Evolutionary conservation across 768 basidiomycete genomes (phyloP), one percentile per base, ranked within the genome.

Genomic region (Mycena galericulata): DNA sequence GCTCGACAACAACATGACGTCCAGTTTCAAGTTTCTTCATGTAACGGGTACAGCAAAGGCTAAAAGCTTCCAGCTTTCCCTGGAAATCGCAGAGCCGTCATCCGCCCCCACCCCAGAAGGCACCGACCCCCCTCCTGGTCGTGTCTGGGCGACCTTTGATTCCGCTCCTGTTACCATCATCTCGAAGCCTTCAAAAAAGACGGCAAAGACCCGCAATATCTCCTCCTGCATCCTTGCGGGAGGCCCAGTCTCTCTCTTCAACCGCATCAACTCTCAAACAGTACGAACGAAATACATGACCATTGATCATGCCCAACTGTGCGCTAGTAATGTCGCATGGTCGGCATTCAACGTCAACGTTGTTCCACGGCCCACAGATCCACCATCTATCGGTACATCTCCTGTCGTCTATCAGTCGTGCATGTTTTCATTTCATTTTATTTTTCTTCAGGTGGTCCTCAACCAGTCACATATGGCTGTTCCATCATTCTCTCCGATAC

Each of bases 211-310:
- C 74, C 92, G 96, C 82, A 92, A 94, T 83, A 92, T 93, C 76
- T 92, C 91, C 47, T 95, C 91, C 24, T 97, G 95, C 82, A 95
- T 98, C 78, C 87, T 95, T 61, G 92, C 92, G 30, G 92, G 93
- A 53, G 93, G 94, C 24, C 92, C 95, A 38, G 94, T 98, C 56
- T 94, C 95, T 59, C 87, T 98, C 51, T 97, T 96, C 87, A 96
- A 96, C 79, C 92, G 96, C 75, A 95, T 98, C 86, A 96, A 97
- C 80, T 94, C 94, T 17, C 96, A 98, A 81, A 96, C 96, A 41
- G 96, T 97, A 67, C 92, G 96, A 76, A 98, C 96, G 64, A 97
- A 97, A 84, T 98, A 97, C 80, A 96, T 98, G 94, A 94, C 93
- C 61, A 91, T 97, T 77, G 95, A 97, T 73, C 88, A 90, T 73